phyloP scores from a whole-genome alignment of 768 basidiomycete species.

The Naganishia randhawae region DNA sequence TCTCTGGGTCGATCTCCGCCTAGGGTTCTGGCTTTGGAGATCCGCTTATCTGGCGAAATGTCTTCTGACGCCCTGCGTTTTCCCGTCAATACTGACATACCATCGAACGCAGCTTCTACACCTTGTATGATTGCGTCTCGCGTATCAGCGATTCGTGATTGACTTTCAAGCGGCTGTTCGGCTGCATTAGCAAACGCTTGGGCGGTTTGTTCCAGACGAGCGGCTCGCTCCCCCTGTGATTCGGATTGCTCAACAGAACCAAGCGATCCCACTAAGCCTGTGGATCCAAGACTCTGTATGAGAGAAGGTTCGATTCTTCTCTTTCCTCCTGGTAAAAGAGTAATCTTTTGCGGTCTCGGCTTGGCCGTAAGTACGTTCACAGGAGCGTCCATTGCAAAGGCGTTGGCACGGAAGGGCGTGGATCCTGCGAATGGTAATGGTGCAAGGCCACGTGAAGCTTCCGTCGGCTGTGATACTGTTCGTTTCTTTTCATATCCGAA shows the following conservation, averaged over 20 bases:
- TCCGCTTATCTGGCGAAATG: conserved; percentile 40
- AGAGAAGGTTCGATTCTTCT: conserved; percentile 60
- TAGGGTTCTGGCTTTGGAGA: conserved; percentile 60
- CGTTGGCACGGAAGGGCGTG: conserved; percentile 1
- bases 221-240: conserved; percentile 7
- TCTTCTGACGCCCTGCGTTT: conserved; percentile 24
- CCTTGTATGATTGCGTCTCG: conserved; percentile 43
- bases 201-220: conserved; percentile 15
- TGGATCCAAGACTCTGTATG: conserved; percentile 31
- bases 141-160: conserved; percentile 33
- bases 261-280: not conserved
- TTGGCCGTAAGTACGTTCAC: conserved; percentile 30
- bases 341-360: conserved; percentile 37
- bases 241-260: not conserved
- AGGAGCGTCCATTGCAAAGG: conserved; percentile 22
- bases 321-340: conserved; percentile 54
- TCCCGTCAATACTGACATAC: not conserved
- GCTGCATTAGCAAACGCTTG: conserved; percentile 42
- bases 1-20: conserved; percentile 65
- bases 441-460: conserved; percentile 7
- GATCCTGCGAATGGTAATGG: not conserved
- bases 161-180: conserved; percentile 37
- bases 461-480: not conserved
- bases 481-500: conserved; percentile 20
- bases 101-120: conserved; percentile 37